Percentiles rank a stretch among this genome's conserved stretches.
These are phyloP conservation scores for Coprinellus micaceus DNA, from an alignment of 768 basidiomycete genomes.

Conservation along the genomic window DNA sequence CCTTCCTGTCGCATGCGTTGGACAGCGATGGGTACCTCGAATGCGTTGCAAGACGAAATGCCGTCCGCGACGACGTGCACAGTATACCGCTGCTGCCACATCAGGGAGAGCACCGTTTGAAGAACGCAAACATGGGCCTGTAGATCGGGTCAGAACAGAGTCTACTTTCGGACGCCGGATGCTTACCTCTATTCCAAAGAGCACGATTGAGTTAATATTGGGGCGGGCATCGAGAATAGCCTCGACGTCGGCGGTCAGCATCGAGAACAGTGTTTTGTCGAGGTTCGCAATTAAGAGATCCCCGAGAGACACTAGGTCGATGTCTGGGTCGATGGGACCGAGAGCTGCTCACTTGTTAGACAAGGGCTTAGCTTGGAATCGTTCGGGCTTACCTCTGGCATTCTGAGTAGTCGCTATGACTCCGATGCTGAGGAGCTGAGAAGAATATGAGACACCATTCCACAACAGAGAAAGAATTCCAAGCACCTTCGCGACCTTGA, in stretches of 20 bases:
- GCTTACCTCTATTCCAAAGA: conserved; percentile 87
- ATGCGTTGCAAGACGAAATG: conserved; percentile 75
- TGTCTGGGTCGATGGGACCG: conserved; percentile 62
- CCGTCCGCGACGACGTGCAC: conserved; percentile 81
- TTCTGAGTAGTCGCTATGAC: conserved; percentile 87
- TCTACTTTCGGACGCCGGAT: not conserved
- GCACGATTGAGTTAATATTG: conserved; percentile 54
- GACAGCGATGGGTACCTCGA: conserved; percentile 76
- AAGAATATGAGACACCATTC: conserved; percentile 1
- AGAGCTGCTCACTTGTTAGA: conserved; percentile 41
- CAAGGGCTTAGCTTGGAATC: conserved; percentile 4
- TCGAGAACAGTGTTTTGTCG: conserved; percentile 83
- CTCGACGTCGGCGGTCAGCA: conserved; percentile 70
- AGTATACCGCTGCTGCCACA: conserved; percentile 34
- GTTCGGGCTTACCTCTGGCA: conserved; percentile 55
- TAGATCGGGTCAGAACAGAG: conserved; percentile 1
- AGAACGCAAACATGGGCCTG: conserved; percentile 89
- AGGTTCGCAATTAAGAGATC: conserved; percentile 56
- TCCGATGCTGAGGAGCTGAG: conserved; percentile 58
- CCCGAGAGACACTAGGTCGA: conserved; percentile 53
- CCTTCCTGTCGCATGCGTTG: conserved; percentile 69
- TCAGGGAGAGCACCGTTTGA: conserved; percentile 74
- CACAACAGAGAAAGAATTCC: not conserved
- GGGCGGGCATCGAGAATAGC: conserved; percentile 45
- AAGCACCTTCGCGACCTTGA: conserved; percentile 63